These are phyloP conservation scores for Monilinia fructigena DNA, from an alignment of 2,329 filamentous ascomycete genomes.

Conservation along the genomic window DNA sequence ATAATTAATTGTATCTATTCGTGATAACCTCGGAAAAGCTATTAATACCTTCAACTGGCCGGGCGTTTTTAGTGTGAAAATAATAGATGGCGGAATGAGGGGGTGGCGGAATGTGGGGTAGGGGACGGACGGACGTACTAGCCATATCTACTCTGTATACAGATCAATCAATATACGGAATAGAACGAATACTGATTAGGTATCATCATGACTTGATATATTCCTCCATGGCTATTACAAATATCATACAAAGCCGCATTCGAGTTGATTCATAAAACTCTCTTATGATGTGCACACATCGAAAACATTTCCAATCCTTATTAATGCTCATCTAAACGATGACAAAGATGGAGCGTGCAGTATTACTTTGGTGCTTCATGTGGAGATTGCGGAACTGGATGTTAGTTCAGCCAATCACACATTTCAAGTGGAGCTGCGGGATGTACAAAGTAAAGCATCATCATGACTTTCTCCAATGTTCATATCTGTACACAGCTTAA, in stretches of 20 bases:
- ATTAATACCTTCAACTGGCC: too few relatives aligned
- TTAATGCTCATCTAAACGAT: slow-evolving; percentile 15
- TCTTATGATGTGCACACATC: background rate
- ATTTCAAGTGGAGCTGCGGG: background rate
- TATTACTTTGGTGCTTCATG: background rate
- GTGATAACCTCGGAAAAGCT: too few relatives aligned
- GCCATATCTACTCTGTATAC: too few relatives aligned
- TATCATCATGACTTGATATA: background rate
- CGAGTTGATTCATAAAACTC: background rate
- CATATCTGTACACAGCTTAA: background rate
- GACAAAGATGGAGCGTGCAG: slow-evolving; percentile 1
- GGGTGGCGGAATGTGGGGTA: too few relatives aligned
- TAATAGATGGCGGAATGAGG: too few relatives aligned
- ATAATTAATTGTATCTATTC: too few relatives aligned
- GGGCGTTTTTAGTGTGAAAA: too few relatives aligned
- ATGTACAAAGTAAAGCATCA: background rate
- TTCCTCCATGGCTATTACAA: background rate
- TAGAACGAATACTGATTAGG: too few relatives aligned
- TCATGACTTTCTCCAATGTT: background rate
- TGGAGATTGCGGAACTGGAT: background rate
- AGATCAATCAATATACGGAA: too few relatives aligned
- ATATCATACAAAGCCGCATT: background rate
- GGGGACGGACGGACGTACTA: too few relatives aligned
- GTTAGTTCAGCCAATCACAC: background rate
- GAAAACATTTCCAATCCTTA: slow-evolving; percentile 1